These are phyloP conservation scores for Thielaviopsis euricoi DNA, from an alignment of 2,329 filamentous ascomycete genomes.

Conservation along the genomic window DNA sequence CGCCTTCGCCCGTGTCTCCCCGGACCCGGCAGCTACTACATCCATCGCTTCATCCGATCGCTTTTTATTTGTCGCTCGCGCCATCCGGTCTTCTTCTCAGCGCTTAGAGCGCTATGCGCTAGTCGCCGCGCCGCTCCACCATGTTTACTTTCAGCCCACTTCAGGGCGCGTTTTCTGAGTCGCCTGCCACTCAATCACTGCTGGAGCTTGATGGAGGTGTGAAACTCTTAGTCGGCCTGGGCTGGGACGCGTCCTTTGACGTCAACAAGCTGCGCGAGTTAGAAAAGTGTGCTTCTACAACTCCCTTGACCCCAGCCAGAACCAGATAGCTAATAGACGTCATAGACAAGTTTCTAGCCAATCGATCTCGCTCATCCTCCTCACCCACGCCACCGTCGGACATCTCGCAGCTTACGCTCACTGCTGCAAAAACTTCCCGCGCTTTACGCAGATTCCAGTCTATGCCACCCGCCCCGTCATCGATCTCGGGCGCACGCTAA, in stretches of 20 bases:
- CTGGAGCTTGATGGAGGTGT: slow-evolving; percentile 92
- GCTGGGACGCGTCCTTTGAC: slow-evolving; percentile 90
- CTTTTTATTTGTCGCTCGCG: neutral
- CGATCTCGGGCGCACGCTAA: slow-evolving; percentile 73
- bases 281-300: slow-evolving; percentile 52
- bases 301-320: neutral
- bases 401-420: slow-evolving; percentile 90
- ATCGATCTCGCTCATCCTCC: slow-evolving; percentile 65
- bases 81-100: neutral
- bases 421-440: slow-evolving; percentile 89
- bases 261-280: slow-evolving; percentile 67
- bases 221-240: slow-evolving; percentile 86
- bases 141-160: slow-evolving; percentile 97
- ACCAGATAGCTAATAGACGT: slow-evolving; percentile 1
- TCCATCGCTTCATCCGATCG: neutral
- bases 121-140: slow-evolving; percentile 15
- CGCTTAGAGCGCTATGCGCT: neutral
- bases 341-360: slow-evolving; percentile 66
- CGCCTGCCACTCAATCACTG: slow-evolving; percentile 81
- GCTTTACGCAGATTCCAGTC: slow-evolving; percentile 81
- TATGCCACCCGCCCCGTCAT: slow-evolving; percentile 92
- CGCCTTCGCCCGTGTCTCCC: neutral
- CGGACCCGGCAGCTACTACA: too few species aligned
- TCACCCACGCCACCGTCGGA: slow-evolving; percentile 83
- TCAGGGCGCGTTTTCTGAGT: slow-evolving; percentile 77